Percentiles rank a stretch among this genome's conserved stretches.
Conservation (phyloP, 768 basidiomycete species). For the Infundibulicybe gibba region DNA sequence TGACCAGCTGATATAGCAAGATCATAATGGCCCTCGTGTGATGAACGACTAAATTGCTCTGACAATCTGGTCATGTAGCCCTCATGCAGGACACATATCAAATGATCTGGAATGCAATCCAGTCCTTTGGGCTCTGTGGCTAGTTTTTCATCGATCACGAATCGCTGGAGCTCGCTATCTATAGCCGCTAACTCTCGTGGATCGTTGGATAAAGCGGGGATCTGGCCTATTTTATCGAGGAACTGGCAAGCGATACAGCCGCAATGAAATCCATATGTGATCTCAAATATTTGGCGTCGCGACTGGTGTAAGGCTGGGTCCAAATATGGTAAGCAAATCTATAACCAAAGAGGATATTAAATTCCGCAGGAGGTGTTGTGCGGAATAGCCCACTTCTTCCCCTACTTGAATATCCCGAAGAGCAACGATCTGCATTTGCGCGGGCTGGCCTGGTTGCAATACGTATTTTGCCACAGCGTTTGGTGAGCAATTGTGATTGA, state of each 20-base stretch:
- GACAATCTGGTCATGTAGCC: conserved; percentile 55
- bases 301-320: conserved; percentile 71
- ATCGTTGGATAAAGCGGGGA: conserved; percentile 36
- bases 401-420: conserved; percentile 50
- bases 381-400: conserved; percentile 55
- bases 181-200: conserved; percentile 15
- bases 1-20: conserved; percentile 51
- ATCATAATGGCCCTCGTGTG: conserved; percentile 60
- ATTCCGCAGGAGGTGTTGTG: background rate
- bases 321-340: conserved; percentile 76
- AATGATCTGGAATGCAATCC: conserved; percentile 32
- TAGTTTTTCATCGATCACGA: conserved; percentile 16
- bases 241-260: conserved; percentile 54
- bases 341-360: conserved; percentile 1
- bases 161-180: conserved; percentile 25
- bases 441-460: conserved; percentile 30
- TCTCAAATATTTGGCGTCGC: conserved; percentile 52
- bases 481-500: conserved; percentile 81
- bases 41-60: conserved; percentile 62
- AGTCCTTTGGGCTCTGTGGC: conserved; percentile 23
- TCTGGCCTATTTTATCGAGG: conserved; percentile 29
- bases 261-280: conserved; percentile 70
- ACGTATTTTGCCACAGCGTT: conserved; percentile 66
- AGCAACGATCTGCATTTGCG: conserved; percentile 63
- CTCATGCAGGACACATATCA: conserved; percentile 50